Base-by-base conservation (phyloP, 2,329 filamentous ascomycete genomes). In the Penicillium polonicum region DNA sequence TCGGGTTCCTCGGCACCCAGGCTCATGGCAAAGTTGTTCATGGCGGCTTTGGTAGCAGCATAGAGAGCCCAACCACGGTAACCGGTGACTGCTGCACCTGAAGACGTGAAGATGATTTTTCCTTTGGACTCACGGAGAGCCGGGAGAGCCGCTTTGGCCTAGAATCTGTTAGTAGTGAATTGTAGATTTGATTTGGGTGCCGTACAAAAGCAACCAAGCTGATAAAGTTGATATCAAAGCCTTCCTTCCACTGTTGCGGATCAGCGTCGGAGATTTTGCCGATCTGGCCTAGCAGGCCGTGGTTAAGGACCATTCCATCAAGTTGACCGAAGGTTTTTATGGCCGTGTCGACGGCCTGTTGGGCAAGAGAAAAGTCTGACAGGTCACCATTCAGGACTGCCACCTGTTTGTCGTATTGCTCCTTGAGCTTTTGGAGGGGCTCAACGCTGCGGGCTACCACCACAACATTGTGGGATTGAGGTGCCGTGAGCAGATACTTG, bases 191-290 rank as follows among this genome's bases (percentile, higher is more conserved):
- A 23, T 41, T 38, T 10, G 35, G 45, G 38, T 38, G 17, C 73
- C 84, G 69, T 78, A 95, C 90, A 74, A 97, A 80, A 35, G 86
- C 87, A 44, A 97, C 79, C 29, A 86, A 86, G 64, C 91, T 93
- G 72, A 97, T 92, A 66, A 97, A 86, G 72, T 97, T 97, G 60
- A 91, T 80, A 65, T 96, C 88, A 74, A 91, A 97, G 9, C 83
- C 80, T 2, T 78, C 75, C 68, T 86, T 88, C 90, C 92, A 97
- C 60, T 89, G 87, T 38, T 89, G 85, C 0, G 86, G 70, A n/a
- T 84, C 83, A 17, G 83, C 81, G 55, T 93, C 84, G 4, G 78
- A 85, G 44, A 97, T 78, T 57, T 84, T 85, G 50, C 84, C 85
- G 42, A 95, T 87, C 1, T 91, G 89, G n/a, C 86, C 83, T 44